Evolutionary conservation across 192 early-diverging fungal species (phyloP).

Genomic region (Dispira simplex): DNA sequence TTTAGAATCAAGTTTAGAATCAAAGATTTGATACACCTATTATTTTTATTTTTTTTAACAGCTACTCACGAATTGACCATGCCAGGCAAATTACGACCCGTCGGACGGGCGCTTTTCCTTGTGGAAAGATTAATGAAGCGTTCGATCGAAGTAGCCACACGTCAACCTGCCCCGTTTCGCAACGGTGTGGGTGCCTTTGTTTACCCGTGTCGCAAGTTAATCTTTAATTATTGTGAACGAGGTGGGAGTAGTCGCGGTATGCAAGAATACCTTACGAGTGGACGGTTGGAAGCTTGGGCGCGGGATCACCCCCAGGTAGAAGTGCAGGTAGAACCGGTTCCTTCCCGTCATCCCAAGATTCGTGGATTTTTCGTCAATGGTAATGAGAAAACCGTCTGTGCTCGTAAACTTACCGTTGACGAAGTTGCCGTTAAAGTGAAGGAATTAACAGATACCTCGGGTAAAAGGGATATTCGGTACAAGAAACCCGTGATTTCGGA

Average conservation of each 20-base stretch:
- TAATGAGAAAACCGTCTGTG: conserved; percentile 44
- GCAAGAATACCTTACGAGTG: conserved; percentile 56
- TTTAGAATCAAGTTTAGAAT: too few species aligned
- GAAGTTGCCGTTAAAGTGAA: conserved; percentile 46
- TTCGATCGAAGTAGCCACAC: neutral
- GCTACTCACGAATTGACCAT: too few species aligned
- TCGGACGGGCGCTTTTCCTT: too few species aligned
- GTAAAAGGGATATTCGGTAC: conserved; percentile 35
- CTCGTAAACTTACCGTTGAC: conserved; percentile 36
- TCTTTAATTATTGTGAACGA: conserved; percentile 73
- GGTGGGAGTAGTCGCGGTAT: conserved; percentile 61
- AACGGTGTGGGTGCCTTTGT: conserved; percentile 66
- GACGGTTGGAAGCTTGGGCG: conserved; percentile 39
- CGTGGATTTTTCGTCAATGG: conserved; percentile 42
- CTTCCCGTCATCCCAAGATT: conserved; percentile 55
- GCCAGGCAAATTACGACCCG: too few species aligned
- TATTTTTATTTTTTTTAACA: too few species aligned
- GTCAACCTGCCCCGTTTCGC: conserved; percentile 5
- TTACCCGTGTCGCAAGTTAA: conserved; percentile 57
- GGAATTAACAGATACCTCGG: conserved; percentile 47
- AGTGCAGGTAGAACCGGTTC: conserved; percentile 53
- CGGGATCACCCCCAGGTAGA: conserved; percentile 64
- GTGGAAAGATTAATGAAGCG: neutral
- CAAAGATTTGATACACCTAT: too few species aligned
- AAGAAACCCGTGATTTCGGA: conserved; percentile 62